Conservation (phyloP, 208 protist species). For the Crithidia mellificae region DNA sequence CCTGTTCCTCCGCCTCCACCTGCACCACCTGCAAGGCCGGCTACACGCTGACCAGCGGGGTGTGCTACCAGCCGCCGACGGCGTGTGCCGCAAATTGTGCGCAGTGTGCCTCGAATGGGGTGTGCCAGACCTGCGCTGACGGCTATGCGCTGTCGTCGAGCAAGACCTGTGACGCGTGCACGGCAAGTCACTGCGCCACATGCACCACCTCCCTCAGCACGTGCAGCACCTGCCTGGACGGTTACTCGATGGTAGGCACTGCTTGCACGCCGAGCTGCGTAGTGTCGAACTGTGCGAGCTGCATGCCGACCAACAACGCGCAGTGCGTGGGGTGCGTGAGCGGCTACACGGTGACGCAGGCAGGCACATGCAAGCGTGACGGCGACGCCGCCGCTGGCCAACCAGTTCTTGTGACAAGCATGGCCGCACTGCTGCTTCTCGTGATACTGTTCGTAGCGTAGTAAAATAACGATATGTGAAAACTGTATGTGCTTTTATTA, state of each 20-base stretch:
- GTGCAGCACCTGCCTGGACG: not conserved
- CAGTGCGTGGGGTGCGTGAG: not conserved
- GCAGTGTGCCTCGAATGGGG: not conserved
- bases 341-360: not conserved
- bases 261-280: not conserved
- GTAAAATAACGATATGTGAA: too few species aligned
- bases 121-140: constrained; percentile 6
- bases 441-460: too few species aligned
- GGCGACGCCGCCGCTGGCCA: not conserved
- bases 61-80: not conserved
- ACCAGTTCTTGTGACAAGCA: too few species aligned
- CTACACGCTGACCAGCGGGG: not conserved
- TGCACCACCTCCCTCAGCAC: not conserved
- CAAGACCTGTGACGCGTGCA: not conserved
- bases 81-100: not conserved
- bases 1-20: not conserved
- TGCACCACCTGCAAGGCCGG: not conserved
- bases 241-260: not conserved
- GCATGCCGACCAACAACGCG: not conserved
- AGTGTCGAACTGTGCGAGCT: not conserved
- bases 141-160: too few species aligned
- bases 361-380: not conserved
- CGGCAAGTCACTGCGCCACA: not conserved
- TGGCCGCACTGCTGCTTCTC: too few species aligned
- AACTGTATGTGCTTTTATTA: too few species aligned